Percentiles rank a stretch among this genome's conserved stretches.
phyloP scores from a whole-genome alignment of 1,284 basidiomycete species.

The Amylostereum chailletii region DNA sequence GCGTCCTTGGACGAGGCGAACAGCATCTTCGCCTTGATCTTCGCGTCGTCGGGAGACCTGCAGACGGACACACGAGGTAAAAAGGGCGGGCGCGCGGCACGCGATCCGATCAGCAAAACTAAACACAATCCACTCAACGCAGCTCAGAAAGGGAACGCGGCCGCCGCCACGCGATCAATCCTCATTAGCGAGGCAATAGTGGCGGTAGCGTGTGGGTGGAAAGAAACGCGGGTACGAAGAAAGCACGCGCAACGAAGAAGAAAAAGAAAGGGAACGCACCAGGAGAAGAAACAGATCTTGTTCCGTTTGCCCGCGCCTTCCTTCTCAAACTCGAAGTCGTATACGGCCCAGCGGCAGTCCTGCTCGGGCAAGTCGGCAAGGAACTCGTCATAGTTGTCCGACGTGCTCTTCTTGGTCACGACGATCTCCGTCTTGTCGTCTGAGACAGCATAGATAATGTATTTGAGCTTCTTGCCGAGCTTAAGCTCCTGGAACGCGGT shows the following conservation, averaged over 20 bases:
- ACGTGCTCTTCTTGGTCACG: constrained; percentile 52
- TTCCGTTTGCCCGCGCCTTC: constrained; percentile 79
- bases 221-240: background rate
- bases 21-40: constrained; percentile 93
- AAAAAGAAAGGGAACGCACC: constrained; percentile 37
- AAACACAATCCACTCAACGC: background rate
- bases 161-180: too few species aligned
- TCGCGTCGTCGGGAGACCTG: constrained; percentile 86
- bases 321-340: constrained; percentile 85
- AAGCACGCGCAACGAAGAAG: too few species aligned
- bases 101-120: background rate
- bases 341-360: constrained; percentile 86
- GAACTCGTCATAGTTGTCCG: constrained; percentile 69
- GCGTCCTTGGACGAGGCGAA: constrained; percentile 90
- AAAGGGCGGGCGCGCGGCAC: background rate
- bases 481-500: constrained; percentile 70
- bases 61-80: background rate
- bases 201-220: background rate
- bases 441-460: constrained; percentile 79
- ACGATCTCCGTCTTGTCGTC: constrained; percentile 65
- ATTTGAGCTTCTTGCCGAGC: constrained; percentile 77
- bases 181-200: too few species aligned
- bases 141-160: too few species aligned
- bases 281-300: constrained; percentile 85
- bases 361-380: constrained; percentile 64